These are phyloP conservation scores for Euphorbia corollata DNA, from an alignment of 441 rosid genomes.

Conservation along the genomic window DNA sequence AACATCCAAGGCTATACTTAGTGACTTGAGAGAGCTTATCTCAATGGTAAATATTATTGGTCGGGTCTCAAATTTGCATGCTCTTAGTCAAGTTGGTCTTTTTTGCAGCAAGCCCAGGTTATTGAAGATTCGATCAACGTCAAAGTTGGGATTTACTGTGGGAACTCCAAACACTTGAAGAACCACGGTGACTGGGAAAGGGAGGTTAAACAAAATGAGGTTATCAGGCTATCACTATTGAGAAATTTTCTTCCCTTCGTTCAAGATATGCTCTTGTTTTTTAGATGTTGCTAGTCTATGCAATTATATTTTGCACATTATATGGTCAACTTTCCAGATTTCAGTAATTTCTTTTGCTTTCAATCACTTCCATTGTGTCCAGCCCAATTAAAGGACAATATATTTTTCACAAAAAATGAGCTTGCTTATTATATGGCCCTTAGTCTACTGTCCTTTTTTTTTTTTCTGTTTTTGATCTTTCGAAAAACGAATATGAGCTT, in stretches of 20 bases:
- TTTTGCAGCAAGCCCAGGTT: conserved; percentile 77
- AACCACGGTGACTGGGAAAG: conserved; percentile 65
- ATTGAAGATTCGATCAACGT: conserved; percentile 62
- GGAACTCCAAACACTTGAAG: conserved; percentile 50
- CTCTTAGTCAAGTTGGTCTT: conserved; percentile 19
- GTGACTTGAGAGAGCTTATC: conserved; percentile 3
- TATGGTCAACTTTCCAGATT: neutral
- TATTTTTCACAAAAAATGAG: neutral
- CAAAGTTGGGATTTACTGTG: conserved; percentile 64
- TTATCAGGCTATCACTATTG: conserved; percentile 19
- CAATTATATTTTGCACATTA: neutral
- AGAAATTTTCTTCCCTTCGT: neutral
- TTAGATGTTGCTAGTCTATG: neutral
- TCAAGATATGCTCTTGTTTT: neutral
- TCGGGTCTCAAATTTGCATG: conserved; percentile 4
- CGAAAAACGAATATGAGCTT: neutral
- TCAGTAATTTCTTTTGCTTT: neutral
- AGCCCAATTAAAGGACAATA: neutral
- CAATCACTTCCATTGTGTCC: neutral
- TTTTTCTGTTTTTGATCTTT: neutral
- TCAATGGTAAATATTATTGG: neutral
- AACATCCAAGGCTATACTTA: neutral
- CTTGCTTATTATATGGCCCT: neutral
- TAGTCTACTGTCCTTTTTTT: neutral
- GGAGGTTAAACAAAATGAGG: conserved; percentile 72